Conservation (phyloP, 2,329 filamentous ascomycete genomes). For the Fusarium heterosporum region DNA sequence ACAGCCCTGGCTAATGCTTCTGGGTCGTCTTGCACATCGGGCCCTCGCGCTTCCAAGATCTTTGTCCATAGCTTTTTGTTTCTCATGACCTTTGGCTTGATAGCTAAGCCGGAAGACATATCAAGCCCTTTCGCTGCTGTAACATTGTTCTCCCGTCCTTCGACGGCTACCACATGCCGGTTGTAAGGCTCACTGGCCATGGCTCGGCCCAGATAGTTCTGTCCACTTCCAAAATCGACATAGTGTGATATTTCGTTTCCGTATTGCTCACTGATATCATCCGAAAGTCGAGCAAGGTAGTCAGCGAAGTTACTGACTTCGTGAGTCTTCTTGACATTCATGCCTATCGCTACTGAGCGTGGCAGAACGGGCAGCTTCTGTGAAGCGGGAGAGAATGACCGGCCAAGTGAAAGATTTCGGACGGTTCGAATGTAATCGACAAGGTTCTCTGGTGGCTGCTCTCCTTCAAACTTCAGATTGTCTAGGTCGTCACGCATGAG, state of each 20-base stretch:
- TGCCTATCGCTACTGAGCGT: slow-evolving; percentile 82
- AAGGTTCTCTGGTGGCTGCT: slow-evolving; percentile 66
- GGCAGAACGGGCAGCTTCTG: slow-evolving; percentile 69
- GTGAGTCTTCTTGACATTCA: slow-evolving; percentile 96
- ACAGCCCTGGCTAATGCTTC: slow-evolving; percentile 51
- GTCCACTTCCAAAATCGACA: slow-evolving; percentile 95
- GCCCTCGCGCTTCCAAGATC: slow-evolving; percentile 56
- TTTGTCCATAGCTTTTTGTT: slow-evolving; percentile 84
- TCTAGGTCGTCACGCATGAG: slow-evolving; percentile 82
- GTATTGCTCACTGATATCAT: slow-evolving; percentile 68
- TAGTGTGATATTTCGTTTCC: slow-evolving; percentile 79
- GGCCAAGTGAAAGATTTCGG: slow-evolving; percentile 73
- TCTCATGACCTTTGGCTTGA: slow-evolving; percentile 77
- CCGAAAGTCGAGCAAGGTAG: slow-evolving; percentile 75
- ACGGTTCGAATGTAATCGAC: slow-evolving; percentile 79
- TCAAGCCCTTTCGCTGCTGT: slow-evolving; percentile 86
- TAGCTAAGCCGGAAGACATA: slow-evolving; percentile 79
- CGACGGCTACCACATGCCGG: slow-evolving; percentile 88
- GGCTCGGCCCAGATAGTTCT: slow-evolving; percentile 93
- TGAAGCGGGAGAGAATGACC: slow-evolving; percentile 65
- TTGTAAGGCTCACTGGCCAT: slow-evolving; percentile 89
- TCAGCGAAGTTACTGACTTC: slow-evolving; percentile 92
- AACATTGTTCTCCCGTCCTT: slow-evolving; percentile 88
- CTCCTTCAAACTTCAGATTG: slow-evolving; percentile 41
- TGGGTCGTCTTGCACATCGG: slow-evolving; percentile 55